These are phyloP conservation scores for Aspergillus pseudonomiae DNA, from an alignment of 2,329 filamentous ascomycete species.

Conservation along the genomic window DNA sequence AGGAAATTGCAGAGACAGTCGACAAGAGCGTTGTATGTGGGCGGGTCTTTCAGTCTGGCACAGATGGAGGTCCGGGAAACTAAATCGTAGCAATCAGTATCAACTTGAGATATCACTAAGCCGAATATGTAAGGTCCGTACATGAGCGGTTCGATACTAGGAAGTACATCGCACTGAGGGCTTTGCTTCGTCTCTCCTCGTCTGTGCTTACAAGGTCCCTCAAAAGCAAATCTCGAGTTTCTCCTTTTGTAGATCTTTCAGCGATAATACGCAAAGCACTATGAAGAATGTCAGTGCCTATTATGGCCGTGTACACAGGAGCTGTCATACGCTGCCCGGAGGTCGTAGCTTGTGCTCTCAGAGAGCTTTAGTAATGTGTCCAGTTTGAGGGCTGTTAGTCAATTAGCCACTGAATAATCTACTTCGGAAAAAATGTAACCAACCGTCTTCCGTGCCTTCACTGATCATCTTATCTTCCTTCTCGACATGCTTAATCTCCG, in stretches of 20 bases:
- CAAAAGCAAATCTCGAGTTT: constrained; percentile 44
- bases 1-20: constrained; percentile 47
- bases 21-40: constrained; percentile 43
- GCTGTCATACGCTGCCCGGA: constrained; percentile 64
- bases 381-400: constrained; percentile 57
- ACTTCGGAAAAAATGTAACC: constrained; percentile 4
- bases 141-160: constrained; percentile 44
- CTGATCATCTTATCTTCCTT: constrained; percentile 74
- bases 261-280: constrained; percentile 51
- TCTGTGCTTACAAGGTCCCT: constrained; percentile 45
- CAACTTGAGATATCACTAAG: not conserved
- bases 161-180: constrained; percentile 48
- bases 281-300: constrained; percentile 10
- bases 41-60: constrained; percentile 36
- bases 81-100: constrained; percentile 20
- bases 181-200: constrained; percentile 40
- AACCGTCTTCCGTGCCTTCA: constrained; percentile 71
- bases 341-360: constrained; percentile 71
- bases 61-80: constrained; percentile 42
- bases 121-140: constrained; percentile 25
- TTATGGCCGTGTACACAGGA: constrained; percentile 36
- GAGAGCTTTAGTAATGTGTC: constrained; percentile 69
- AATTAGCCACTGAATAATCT: constrained; percentile 21
- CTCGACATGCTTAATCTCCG: constrained; percentile 66
- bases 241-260: constrained; percentile 47